Evolutionary conservation across 768 basidiomycete genomes (phyloP), one percentile per base, ranked within the genome.

Genomic region (Boletus sp.): DNA sequence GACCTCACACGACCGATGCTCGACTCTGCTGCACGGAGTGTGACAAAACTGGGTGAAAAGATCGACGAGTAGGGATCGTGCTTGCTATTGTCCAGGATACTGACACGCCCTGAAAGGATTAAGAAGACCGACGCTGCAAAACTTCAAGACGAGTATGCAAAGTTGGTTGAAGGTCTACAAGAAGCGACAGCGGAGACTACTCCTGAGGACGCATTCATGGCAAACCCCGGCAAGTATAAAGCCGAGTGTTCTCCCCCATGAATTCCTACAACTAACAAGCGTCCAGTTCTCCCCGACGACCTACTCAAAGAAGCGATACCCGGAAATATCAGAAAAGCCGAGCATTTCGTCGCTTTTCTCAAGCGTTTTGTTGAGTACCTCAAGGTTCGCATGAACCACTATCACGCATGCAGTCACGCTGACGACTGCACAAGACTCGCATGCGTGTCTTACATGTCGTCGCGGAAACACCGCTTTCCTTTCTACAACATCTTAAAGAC

Each of bases 391-490:
- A 43, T 37, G 34, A 21, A 34, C 7, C 7, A 17, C 23, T 34
- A 33, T 43, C 17, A 45, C 21, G 19, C 19, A 35, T 40, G 23
- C 27, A 19, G 55, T 19, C 25, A 42, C 7, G 27, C 57, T 70
- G 49, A 67, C 23, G 38, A 15, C n/a, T 42, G 43, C 46, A 15
- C 62, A 11, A 98, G 95, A 98, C 96, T 17, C 83, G 97, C 50
- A 98, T 98, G 96, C 86, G 97, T 47, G 97, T 99, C n/a, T 75
- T 98, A 27, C 97, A 98, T 68, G 97, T 99, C 56, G 97, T 99
- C 14, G 97, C 97, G 17, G 97, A 99, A 72, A 99, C 97, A 2
- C 97, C 97, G 0, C 75, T 90, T 27, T 98, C 96, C 2, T 99
- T 99, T 71, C 74, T 99, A 39, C 96, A 98, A 65, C 97, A 99